These are phyloP conservation scores for Conringia planisiliqua DNA, from an alignment of 345 rosid genomes.

Conservation along the genomic window DNA sequence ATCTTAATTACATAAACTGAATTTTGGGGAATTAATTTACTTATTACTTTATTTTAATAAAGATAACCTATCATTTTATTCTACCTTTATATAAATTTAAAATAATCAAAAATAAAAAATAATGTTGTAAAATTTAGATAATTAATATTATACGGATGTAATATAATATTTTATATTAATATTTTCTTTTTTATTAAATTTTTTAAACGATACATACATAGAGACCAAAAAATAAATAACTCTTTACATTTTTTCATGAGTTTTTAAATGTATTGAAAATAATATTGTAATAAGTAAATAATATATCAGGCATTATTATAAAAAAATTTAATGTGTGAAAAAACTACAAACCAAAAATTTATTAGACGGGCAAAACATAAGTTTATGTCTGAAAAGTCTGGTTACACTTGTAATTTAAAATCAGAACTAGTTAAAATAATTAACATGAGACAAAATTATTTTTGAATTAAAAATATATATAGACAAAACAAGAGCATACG, in stretches of 20 bases:
- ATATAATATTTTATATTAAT: too few species aligned
- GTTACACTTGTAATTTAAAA: not conserved
- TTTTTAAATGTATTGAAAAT: too few species aligned
- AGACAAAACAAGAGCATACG: constrained; percentile 9
- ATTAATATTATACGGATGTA: too few species aligned
- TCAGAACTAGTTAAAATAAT: not conserved
- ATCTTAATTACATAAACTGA: not conserved
- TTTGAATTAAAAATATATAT: not conserved
- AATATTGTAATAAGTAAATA: too few species aligned
- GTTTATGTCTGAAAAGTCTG: not conserved
- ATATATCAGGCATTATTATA: too few species aligned
- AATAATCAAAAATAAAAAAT: too few species aligned
- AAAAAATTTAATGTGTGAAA: not conserved
- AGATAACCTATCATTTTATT: not conserved
- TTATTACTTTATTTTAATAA: not conserved
- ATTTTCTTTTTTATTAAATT: too few species aligned
- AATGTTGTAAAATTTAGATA: too few species aligned
- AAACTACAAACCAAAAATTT: not conserved
- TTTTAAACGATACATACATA: too few species aligned
- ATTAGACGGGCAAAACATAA: not conserved
- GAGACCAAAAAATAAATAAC: too few species aligned
- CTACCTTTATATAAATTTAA: too few species aligned
- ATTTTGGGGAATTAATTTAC: not conserved
- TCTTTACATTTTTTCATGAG: too few species aligned
- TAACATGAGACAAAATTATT: constrained; percentile 2